Conservation (phyloP, 2,329 filamentous ascomycete genomes). For the Talaromyces sp. region DNA sequence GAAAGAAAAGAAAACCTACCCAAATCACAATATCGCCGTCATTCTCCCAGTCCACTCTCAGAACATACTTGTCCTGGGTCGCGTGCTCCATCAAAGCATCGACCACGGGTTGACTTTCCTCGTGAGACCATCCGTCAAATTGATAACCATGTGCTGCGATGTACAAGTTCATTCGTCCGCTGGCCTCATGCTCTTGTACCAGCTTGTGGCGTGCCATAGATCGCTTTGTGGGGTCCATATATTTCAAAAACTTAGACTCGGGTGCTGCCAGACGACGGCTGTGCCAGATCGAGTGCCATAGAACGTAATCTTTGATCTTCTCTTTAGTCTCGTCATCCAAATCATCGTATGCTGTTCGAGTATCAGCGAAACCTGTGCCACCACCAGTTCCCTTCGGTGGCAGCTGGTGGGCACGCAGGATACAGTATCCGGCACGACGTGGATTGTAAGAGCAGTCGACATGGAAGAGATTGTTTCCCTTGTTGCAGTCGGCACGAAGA, state of each 20-base stretch:
- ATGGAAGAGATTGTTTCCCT: neutral
- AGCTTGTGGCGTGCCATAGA: neutral
- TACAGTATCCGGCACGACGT: neutral
- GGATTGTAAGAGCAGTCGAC: neutral
- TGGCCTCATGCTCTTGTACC: constrained; percentile 2
- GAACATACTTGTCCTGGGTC: neutral
- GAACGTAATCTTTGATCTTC: neutral
- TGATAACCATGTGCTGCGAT: constrained; percentile 1
- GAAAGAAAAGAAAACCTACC: neutral
- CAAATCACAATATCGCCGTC: constrained; percentile 4
- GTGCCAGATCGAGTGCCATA: constrained; percentile 7
- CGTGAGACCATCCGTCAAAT: neutral
- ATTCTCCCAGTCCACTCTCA: constrained; percentile 3
- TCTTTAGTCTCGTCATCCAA: neutral
- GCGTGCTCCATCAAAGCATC: neutral
- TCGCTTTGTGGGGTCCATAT: neutral
- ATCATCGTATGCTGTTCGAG: neutral
- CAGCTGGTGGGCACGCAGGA: neutral
- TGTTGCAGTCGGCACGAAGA: neutral
- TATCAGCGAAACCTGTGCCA: neutral
- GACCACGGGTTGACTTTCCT: neutral
- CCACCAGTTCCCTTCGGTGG: neutral
- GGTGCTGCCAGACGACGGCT: neutral
- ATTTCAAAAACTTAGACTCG: neutral
- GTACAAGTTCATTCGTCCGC: constrained; percentile 3